phyloP scores from a whole-genome alignment of 306 rosid species.

The Vigna angularis region DNA sequence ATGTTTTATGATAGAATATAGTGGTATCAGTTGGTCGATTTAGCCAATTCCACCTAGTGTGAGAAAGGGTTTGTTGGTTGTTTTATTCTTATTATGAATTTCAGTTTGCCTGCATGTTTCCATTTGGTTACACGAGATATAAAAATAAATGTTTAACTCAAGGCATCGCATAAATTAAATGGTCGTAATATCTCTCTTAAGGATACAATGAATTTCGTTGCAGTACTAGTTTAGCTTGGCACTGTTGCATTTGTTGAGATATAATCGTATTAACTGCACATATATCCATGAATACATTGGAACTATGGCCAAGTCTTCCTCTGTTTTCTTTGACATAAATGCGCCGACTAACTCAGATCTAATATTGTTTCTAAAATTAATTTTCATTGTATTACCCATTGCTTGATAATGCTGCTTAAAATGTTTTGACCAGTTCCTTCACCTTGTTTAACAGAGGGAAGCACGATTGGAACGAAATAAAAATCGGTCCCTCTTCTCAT shows the following conservation, averaged over 20 bases:
- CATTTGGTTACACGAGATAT: neutral
- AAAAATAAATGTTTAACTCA: neutral
- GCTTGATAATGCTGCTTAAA: conserved; percentile 20
- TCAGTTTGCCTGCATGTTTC: neutral
- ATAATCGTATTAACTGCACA: neutral
- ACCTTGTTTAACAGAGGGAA: conserved; percentile 71
- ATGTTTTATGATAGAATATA: neutral
- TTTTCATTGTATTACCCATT: conserved; percentile 1
- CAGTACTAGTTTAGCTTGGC: conserved; percentile 9
- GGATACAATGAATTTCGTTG: neutral
- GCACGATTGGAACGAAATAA: conserved; percentile 91
- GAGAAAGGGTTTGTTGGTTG: neutral
- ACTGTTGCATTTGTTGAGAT: conserved; percentile 3
- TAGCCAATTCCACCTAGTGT: conserved; percentile 13
- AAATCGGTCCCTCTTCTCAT: conserved; percentile 81
- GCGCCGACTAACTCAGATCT: conserved; percentile 2
- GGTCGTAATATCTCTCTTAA: neutral
- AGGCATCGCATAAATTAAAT: conserved; percentile 1
- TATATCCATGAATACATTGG: conserved; percentile 3
- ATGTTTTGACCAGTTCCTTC: conserved; percentile 29
- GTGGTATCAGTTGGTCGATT: neutral
- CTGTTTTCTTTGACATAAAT: conserved; percentile 12
- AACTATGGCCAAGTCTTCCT: neutral
- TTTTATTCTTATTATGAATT: neutral
- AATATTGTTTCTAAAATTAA: neutral